phyloP scores from a whole-genome alignment of 441 rosid genomes.

The Pelargonium citronellum region DNA sequence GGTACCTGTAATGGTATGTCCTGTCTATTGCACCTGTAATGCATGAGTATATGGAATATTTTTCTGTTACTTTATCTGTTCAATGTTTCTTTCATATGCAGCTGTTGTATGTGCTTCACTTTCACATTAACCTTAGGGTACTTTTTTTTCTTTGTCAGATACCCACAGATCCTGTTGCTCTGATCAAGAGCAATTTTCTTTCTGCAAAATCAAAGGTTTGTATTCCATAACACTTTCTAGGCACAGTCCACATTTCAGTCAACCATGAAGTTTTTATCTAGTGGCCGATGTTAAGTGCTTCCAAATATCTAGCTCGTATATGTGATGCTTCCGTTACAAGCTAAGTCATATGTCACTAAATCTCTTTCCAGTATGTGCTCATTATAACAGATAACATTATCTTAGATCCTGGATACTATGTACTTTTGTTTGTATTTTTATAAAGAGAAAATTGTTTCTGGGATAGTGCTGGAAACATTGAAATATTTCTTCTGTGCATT shows the following conservation, averaged over 20 bases:
- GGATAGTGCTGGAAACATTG: background rate
- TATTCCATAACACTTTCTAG: conserved; percentile 17
- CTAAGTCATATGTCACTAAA: too few species aligned
- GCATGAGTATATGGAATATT: background rate
- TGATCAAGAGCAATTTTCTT: conserved; percentile 61
- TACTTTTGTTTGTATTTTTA: background rate
- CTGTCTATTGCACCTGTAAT: conserved; percentile 18
- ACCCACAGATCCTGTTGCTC: conserved; percentile 68
- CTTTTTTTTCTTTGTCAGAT: conserved; percentile 40
- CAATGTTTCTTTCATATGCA: conserved; percentile 12
- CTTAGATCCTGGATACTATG: background rate
- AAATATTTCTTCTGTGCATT: background rate
- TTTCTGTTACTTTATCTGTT: background rate
- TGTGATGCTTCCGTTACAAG: too few species aligned
- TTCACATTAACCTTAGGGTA: conserved; percentile 16
- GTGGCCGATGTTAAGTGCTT: background rate
- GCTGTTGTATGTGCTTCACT: conserved; percentile 5
- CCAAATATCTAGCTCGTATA: background rate
- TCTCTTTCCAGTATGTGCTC: too few species aligned
- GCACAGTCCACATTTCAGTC: background rate
- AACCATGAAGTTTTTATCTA: background rate
- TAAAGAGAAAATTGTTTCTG: background rate
- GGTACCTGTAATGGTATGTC: conserved; percentile 60
- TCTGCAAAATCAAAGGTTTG: conserved; percentile 78
- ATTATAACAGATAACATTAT: too few species aligned